phyloP scores from a whole-genome alignment of 2,329 filamentous ascomycete genomes.

The Diaporthe australafricana region DNA sequence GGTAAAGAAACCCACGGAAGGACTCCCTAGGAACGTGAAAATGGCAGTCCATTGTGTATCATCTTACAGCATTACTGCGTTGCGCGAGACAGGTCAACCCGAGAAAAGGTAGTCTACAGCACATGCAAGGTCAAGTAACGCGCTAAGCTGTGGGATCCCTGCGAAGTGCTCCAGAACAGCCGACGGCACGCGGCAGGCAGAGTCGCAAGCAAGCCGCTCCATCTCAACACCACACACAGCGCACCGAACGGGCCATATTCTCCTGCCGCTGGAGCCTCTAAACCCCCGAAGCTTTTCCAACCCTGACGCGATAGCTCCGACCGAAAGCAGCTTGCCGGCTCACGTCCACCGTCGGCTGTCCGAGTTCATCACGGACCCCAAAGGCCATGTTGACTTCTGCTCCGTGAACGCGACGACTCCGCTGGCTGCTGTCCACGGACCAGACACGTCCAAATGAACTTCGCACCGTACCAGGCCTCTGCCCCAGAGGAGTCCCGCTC shows the following conservation, averaged over 20 bases:
- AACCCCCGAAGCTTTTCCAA: not conserved
- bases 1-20: no score
- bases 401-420: slow-evolving; percentile 14
- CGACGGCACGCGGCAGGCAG: not conserved
- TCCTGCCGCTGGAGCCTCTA: not conserved
- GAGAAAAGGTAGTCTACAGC: not conserved
- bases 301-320: not conserved
- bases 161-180: not conserved
- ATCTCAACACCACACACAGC: not conserved
- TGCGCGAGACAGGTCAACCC: no score
- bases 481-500: slow-evolving; percentile 88
- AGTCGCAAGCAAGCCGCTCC: not conserved
- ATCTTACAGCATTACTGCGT: no score
- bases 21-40: no score
- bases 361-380: slow-evolving; percentile 10
- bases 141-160: slow-evolving; percentile 1
- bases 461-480: slow-evolving; percentile 95
- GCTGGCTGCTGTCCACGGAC: slow-evolving; percentile 39
- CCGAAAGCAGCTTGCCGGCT: slow-evolving; percentile 15
- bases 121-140: not conserved
- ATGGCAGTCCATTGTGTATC: no score
- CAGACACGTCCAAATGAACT: slow-evolving; percentile 74
- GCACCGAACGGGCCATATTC: not conserved
- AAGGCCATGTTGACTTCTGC: slow-evolving; percentile 25
- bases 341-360: slow-evolving; percentile 30